Conservation (phyloP, 164 flowering plant genomes). For the Vitis rupestris region DNA sequence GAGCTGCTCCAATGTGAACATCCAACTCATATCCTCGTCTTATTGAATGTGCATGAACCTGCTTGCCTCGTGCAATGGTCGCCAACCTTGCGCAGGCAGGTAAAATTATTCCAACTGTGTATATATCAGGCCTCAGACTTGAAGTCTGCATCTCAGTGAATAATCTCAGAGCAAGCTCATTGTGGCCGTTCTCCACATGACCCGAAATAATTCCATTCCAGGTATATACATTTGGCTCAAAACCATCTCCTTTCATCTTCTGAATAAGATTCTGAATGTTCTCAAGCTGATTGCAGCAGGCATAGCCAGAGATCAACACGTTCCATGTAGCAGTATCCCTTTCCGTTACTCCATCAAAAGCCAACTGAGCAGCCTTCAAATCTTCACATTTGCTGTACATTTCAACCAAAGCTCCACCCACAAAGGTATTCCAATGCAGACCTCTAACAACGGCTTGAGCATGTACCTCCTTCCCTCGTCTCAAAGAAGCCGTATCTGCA, state of each 20-base stretch:
- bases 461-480: conserved; percentile 64
- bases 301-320: conserved; percentile 62
- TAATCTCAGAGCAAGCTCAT: conserved; percentile 47
- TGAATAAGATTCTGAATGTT: conserved; percentile 31
- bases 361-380: conserved; percentile 44
- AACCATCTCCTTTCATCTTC: conserved; percentile 51
- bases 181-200: conserved; percentile 41
- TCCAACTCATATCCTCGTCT: conserved; percentile 47
- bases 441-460: conserved; percentile 49
- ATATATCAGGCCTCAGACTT: conserved; percentile 51
- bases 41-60: conserved; percentile 64
- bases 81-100: conserved; percentile 58
- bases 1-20: conserved; percentile 55
- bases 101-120: conserved; percentile 52
- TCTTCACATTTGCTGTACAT: conserved; percentile 53
- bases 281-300: conserved; percentile 39
- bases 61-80: conserved; percentile 58
- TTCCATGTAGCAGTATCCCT: conserved; percentile 66
- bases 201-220: conserved; percentile 78
- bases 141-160: conserved; percentile 47
- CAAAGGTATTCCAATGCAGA: conserved; percentile 45
- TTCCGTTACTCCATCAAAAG: conserved; percentile 46
- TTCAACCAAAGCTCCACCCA: conserved; percentile 70
- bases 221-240: conserved; percentile 53
- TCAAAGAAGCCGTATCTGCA: conserved; percentile 38